These are phyloP conservation scores for Apostasia shenzhenica DNA, from an alignment of 106 monocot species.

Conservation along the genomic window DNA sequence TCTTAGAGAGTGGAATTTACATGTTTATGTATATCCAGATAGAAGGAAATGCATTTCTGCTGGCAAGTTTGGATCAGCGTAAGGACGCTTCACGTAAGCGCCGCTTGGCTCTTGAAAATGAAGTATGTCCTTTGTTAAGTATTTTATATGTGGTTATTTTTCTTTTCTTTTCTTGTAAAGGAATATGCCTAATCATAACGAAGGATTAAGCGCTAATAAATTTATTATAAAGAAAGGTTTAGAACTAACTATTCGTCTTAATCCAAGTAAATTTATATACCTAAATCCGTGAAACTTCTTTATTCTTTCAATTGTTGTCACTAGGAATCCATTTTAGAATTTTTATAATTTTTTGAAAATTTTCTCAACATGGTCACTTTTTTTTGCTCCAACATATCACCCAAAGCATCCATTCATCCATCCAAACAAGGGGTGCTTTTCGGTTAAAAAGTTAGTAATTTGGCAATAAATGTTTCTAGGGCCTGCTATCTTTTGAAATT, in stretches of 20 bases:
- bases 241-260: background rate
- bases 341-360: too few relatives aligned
- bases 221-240: background rate
- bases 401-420: too few relatives aligned
- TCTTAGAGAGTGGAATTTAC: background rate
- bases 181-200: too few relatives aligned
- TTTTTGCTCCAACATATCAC: too few relatives aligned
- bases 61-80: constrained; percentile 50
- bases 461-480: too few relatives aligned
- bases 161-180: background rate
- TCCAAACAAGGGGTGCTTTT: too few relatives aligned
- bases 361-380: too few relatives aligned
- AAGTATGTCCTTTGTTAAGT: constrained; percentile 32
- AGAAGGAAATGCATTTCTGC: constrained; percentile 58
- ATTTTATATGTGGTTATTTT: background rate
- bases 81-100: constrained; percentile 54
- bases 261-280: background rate
- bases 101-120: constrained; percentile 68
- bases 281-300: background rate
- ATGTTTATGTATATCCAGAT: constrained; percentile 35
- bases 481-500: too few relatives aligned
- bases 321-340: too few relatives aligned
- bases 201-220: too few relatives aligned
- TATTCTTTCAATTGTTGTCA: background rate
- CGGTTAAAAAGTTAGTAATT: too few relatives aligned